A percentile compares a stretch with the other conserved stretches of the same genome.
Evolutionary conservation across 176 grass and related monocot species (phyloP).

Genomic region (Rhynchospora pubera): DNA sequence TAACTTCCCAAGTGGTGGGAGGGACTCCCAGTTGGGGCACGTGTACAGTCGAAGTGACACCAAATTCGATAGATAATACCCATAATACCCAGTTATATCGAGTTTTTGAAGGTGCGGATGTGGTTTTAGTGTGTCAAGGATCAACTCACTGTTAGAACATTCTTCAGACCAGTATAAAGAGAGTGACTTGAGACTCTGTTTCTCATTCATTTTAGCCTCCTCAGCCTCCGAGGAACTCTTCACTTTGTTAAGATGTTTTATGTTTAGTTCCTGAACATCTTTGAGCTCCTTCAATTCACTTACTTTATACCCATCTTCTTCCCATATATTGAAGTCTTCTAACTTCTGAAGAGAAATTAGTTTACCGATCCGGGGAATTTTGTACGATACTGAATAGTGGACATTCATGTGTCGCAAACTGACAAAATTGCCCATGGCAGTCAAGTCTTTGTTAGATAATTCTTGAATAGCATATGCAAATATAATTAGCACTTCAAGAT

Average conservation of each 20-base stretch:
- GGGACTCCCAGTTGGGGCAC: slow-evolving; percentile 4
- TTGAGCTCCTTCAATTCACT: not conserved
- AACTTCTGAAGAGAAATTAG: slow-evolving; percentile 23
- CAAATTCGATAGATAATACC: slow-evolving; percentile 9
- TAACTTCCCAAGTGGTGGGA: slow-evolving; percentile 21
- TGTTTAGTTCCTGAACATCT: not conserved
- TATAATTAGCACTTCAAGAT: slow-evolving; percentile 19
- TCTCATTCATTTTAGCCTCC: slow-evolving; percentile 17
- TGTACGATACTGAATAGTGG: not conserved
- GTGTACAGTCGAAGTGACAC: slow-evolving; percentile 18
- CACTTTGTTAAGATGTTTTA: slow-evolving; percentile 22
- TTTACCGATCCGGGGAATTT: slow-evolving; percentile 6
- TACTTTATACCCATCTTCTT: slow-evolving; percentile 15
- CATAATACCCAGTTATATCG: slow-evolving; percentile 11
- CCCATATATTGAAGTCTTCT: not conserved
- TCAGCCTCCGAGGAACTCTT: not conserved
- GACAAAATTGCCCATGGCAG: not conserved
- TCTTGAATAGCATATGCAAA: not conserved
- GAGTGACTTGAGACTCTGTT: not conserved
- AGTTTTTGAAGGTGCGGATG: slow-evolving; percentile 15
- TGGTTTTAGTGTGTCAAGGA: slow-evolving; percentile 19
- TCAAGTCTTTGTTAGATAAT: not conserved
- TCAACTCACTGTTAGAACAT: not conserved
- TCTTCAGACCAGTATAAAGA: slow-evolving; percentile 15
- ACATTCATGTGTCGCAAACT: slow-evolving; percentile 10